Percentiles rank a stretch among this genome's conserved stretches.
These are phyloP conservation scores for Torulaspora microellipsoides DNA, from an alignment of 805 yeast genomes.

Conservation along the genomic window DNA sequence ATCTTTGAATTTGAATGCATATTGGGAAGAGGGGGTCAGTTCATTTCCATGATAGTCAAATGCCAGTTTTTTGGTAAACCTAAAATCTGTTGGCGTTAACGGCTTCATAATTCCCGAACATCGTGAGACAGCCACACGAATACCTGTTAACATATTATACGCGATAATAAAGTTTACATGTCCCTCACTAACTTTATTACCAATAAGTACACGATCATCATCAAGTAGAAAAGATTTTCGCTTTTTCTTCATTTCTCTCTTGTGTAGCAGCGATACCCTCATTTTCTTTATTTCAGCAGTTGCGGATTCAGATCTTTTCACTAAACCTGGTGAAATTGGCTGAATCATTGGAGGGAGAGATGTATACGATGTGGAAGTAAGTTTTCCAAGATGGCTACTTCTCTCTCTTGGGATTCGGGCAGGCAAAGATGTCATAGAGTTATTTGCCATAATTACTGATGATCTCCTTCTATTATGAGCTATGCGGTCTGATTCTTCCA, in stretches of 20 bases:
- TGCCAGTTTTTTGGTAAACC: conserved; percentile 67
- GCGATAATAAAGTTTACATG: conserved; percentile 92
- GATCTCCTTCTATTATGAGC: conserved; percentile 1
- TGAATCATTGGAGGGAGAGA: conserved; percentile 13
- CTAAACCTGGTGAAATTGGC: conserved; percentile 3
- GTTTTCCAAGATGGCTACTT: background rate
- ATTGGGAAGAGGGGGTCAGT: conserved; percentile 86
- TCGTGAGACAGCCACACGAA: conserved; percentile 88
- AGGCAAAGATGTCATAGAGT: conserved; percentile 15
- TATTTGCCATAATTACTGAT: conserved; percentile 1
- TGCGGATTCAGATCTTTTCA: conserved; percentile 37
- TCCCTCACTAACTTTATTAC: conserved; percentile 84
- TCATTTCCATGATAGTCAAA: conserved; percentile 87
- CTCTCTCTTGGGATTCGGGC: conserved; percentile 5
- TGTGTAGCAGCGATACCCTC: conserved; percentile 45
- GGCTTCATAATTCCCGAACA: conserved; percentile 82
- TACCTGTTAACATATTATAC: conserved; percentile 95
- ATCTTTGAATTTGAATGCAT: conserved; percentile 95
- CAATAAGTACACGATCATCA: conserved; percentile 56
- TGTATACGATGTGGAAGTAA: conserved; percentile 9
- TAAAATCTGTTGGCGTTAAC: conserved; percentile 63
- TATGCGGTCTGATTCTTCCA: conserved; percentile 13
- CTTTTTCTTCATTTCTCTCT: conserved; percentile 42
- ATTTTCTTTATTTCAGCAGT: conserved; percentile 45
- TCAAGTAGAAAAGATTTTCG: conserved; percentile 43